These are phyloP conservation scores for Powellomyces hirtus DNA, from an alignment of 192 early-diverging fungal species.

Conservation along the genomic window DNA sequence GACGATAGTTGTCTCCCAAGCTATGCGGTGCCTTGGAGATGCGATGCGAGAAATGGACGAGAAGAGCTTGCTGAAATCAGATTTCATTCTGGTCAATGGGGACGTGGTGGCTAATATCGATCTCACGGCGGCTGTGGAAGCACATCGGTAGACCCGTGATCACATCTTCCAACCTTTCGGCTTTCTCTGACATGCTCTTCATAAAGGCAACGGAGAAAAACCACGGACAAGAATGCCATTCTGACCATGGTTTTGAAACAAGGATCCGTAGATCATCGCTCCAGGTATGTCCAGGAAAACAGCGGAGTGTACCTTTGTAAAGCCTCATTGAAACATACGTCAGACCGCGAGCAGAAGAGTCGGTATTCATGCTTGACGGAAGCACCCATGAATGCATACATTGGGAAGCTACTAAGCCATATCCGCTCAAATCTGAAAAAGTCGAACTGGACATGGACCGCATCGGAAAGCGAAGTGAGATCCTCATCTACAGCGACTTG, in stretches of 20 bases:
- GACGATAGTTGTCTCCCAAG: slow-evolving; percentile 67
- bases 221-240: slow-evolving; percentile 76
- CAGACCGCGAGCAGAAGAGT: slow-evolving; percentile 67
- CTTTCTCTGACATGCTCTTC: too few relatives aligned
- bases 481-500: slow-evolving; percentile 86
- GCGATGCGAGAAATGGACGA: slow-evolving; percentile 87
- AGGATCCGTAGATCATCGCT: slow-evolving; percentile 56
- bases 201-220: slow-evolving; percentile 55
- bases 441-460: slow-evolving; percentile 60
- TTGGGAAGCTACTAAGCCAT: slow-evolving; percentile 65
- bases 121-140: slow-evolving; percentile 69
- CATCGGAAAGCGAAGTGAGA: slow-evolving; percentile 51
- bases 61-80: slow-evolving; percentile 71
- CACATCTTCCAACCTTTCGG: too few relatives aligned
- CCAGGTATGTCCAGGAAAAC: slow-evolving; percentile 24
- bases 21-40: slow-evolving; percentile 81
- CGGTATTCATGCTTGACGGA: slow-evolving; percentile 83
- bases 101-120: slow-evolving; percentile 91
- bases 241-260: slow-evolving; percentile 94
- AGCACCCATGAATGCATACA: slow-evolving; percentile 75
- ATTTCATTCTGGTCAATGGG: slow-evolving; percentile 91
- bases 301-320: background rate
- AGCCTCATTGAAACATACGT: background rate
- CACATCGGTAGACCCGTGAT: too few relatives aligned
- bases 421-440: slow-evolving; percentile 52